Base-by-base conservation (phyloP, 129 eudicot species). In the Lactuca saligna region DNA sequence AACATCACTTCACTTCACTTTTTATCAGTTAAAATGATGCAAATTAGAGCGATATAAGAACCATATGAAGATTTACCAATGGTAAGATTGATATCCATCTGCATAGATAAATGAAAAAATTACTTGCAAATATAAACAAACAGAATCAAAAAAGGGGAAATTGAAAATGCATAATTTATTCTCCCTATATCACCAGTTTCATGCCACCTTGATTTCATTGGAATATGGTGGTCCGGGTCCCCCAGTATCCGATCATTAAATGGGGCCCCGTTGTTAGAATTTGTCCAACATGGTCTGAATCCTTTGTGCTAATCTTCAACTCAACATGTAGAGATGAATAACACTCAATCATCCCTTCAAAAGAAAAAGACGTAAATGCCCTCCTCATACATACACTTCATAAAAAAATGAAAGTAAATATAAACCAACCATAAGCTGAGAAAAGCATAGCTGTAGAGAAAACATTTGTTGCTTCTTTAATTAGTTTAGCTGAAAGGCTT, bases 111-210 rank as follows among this genome's bases (percentile, higher is more conserved):
- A 25, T 25, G 29, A 25, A 25, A 25, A 25, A 25, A 1, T 25
- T 25, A 25, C 29, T 25, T 25, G 29, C 29, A 25, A 25, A 25
- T 25, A 25, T 25, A 25, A 25, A 25, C 29, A 57, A 14, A 57
- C 62, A 20, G 1, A 20, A 20, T 20, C 0, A 20, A 20, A 20
- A 20, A 20, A 20, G 20, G 20, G 20, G 1, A 20, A 20, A 20
- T 20, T 20, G 20, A 20, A 20, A 20, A 20, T 20, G 20, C 25
- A 54, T 81, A 79, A 54, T 94, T 97, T 57, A 94, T 79, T 6
- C 73, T 77, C 10, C 99, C 99, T 17, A 87, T 87, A 58, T 94
- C 99, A 81, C 99, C 99, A 0, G 96, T 94, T 68, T 89, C 97
- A 56, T 87, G 81, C 99, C 99, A 94, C 31, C 89, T 79, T 76